phyloP scores from a whole-genome alignment of 805 yeast species.

The Cyberlindnera meyerae region DNA sequence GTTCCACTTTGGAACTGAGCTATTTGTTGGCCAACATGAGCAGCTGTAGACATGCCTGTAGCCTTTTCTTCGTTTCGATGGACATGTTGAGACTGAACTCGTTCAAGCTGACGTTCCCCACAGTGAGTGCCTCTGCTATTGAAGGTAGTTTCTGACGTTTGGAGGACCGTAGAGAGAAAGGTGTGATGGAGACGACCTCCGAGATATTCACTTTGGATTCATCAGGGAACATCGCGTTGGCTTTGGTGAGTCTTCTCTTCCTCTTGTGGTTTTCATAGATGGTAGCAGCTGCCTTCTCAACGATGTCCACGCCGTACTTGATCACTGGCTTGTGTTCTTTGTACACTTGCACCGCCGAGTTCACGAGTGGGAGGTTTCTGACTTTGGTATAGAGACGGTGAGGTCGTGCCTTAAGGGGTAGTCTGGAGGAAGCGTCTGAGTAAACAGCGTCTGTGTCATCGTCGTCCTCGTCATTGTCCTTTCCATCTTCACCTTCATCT shows the following conservation, averaged over 20 bases:
- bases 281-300: constrained; percentile 51
- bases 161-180: constrained; percentile 10
- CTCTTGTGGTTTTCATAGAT: constrained; percentile 37
- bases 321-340: constrained; percentile 40
- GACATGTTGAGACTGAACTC: constrained; percentile 38
- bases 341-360: constrained; percentile 27
- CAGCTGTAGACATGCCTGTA: constrained; percentile 75
- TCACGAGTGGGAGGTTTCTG: constrained; percentile 34
- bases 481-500: constrained; percentile 19
- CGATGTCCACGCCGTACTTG: constrained; percentile 57
- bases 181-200: constrained; percentile 4
- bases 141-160: constrained; percentile 31
- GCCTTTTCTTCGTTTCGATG: constrained; percentile 67
- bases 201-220: constrained; percentile 20
- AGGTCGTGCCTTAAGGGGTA: constrained; percentile 2
- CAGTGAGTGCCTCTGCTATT: constrained; percentile 32
- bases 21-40: constrained; percentile 77
- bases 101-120: constrained; percentile 32
- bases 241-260: constrained; percentile 32
- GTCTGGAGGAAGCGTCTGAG: constrained; percentile 1
- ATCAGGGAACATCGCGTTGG: constrained; percentile 27
- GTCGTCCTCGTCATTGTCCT: constrained; percentile 3
- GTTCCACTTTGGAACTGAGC: constrained; percentile 59
- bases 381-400: constrained; percentile 38
- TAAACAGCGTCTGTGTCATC: constrained; percentile 10